These are phyloP conservation scores for Lactarius deliciosus DNA, from an alignment of 768 basidiomycete species.

Conservation along the genomic window DNA sequence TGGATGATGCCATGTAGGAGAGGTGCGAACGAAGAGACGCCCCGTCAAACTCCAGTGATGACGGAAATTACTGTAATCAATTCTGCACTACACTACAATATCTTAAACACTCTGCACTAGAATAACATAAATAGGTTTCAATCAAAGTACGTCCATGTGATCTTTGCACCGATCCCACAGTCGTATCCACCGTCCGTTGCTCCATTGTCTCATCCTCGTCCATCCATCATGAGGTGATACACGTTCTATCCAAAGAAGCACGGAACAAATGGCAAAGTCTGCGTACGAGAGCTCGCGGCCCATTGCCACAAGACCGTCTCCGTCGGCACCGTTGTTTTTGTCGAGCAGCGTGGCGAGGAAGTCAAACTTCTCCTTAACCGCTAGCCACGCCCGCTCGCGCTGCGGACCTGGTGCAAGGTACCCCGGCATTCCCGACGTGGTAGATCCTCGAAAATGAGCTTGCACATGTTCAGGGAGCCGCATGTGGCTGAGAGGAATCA, in stretches of 20 bases:
- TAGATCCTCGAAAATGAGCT: conserved; percentile 43
- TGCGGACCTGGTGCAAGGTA: conserved; percentile 41
- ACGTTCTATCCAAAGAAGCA: conserved; percentile 71
- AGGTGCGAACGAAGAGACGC: conserved; percentile 18
- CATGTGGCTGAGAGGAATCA: conserved; percentile 67
- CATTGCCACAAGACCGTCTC: conserved; percentile 62
- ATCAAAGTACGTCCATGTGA: conserved; percentile 65
- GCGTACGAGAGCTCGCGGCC: conserved; percentile 68
- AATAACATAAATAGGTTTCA: neutral
- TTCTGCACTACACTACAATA: neutral
- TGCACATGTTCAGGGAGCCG: conserved; percentile 57
- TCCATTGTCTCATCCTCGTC: conserved; percentile 67
- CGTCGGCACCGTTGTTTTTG: conserved; percentile 59
- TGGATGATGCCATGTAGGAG: conserved; percentile 34
- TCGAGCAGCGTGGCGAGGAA: conserved; percentile 64
- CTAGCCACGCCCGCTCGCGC: conserved; percentile 63
- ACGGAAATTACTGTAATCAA: neutral
- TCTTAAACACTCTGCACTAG: neutral
- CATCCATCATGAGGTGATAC: conserved; percentile 75
- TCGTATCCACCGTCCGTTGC: conserved; percentile 63
- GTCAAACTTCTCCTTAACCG: conserved; percentile 65
- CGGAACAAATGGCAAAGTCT: conserved; percentile 71
- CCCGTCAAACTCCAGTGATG: conserved; percentile 4
- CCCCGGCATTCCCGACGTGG: conserved; percentile 26
- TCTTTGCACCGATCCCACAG: conserved; percentile 60